Evolutionary conservation across 2,329 filamentous ascomycete species (phyloP), one percentile per base, ranked within the genome.

Genomic region (Atkinsonella texensis): DNA sequence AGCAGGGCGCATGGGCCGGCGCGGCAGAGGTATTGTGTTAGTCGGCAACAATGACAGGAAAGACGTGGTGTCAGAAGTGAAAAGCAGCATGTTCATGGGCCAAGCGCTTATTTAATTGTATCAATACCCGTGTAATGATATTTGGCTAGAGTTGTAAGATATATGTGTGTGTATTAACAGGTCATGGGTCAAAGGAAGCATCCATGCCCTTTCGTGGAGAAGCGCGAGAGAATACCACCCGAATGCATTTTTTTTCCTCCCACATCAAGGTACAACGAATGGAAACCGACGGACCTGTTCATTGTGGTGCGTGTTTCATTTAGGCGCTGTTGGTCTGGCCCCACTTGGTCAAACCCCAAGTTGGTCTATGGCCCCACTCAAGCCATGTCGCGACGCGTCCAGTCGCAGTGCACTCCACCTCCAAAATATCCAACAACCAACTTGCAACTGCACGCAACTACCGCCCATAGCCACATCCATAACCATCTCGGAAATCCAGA

Each of bases 61-160:
- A 63, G 91, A 97, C 67, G 80, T 97, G 32, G 89, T 97, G 35
- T 82, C 83, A 35, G 93, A 97, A 67, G 90, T 98, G 20, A 85
- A 88, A 67, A 85, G 93, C 63, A 93, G 83, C 58, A 90, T 90
- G 86, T 89, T 83, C 63, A 85, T 82, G 71, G 86, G 86, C 48
- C 83, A 89, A 65, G 85, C 86, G 41, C 71, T 90, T 61, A 85
- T 89, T 53, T 89, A 76, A 60, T 33, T 33, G 12, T 40, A n/a
- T 17, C 18, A 48, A 31, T 20, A 35, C 28, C 28, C 28, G 28
- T 46, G 33, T 44, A 20, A 23, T 28, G 28, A 28, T 28, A 28
- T 28, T 8, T 5, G 28, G 28, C 28, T 28, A 28, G 53, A 48
- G 55, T 44, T 40, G 32, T 55, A 41, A 17, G 31, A 45, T 23